These are phyloP conservation scores for Aspergillus steynii DNA, from an alignment of 495 filamentous ascomycete genomes.

Conservation along the genomic window DNA sequence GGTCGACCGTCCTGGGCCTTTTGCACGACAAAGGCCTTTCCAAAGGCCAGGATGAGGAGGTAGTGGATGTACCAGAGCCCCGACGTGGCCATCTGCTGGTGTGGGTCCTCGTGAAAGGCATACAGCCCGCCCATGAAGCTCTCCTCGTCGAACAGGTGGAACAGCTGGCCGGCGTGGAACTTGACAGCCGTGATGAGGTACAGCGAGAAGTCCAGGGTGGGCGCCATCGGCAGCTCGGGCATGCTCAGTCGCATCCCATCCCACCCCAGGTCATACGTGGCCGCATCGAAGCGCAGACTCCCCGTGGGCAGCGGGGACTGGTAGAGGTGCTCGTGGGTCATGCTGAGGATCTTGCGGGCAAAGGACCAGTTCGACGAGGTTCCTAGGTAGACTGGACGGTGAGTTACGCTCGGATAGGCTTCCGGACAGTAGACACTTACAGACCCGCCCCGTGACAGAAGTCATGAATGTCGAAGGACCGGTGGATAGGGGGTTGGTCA, in stretches of 20 bases:
- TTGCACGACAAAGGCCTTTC: slow-evolving; percentile 43
- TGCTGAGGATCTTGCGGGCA: slow-evolving; percentile 38
- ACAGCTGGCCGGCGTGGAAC: slow-evolving; percentile 45
- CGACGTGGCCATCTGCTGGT: slow-evolving; percentile 21
- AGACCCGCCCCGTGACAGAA: slow-evolving; percentile 32
- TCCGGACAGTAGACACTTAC: slow-evolving; percentile 14
- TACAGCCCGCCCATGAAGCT: slow-evolving; percentile 40
- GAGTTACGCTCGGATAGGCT: not conserved
- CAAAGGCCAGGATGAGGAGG: slow-evolving; percentile 45
- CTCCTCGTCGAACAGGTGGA: slow-evolving; percentile 46
- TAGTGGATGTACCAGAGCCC: slow-evolving; percentile 48
- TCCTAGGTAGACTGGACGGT: slow-evolving; percentile 39
- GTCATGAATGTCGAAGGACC: slow-evolving; percentile 39
- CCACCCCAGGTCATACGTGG: slow-evolving; percentile 44
- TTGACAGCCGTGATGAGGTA: slow-evolving; percentile 47
- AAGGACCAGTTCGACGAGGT: slow-evolving; percentile 52
- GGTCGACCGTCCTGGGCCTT: slow-evolving; percentile 32
- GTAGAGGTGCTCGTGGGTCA: slow-evolving; percentile 40
- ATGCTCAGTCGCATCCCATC: slow-evolving; percentile 33
- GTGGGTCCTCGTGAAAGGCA: slow-evolving; percentile 34
- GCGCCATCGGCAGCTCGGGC: slow-evolving; percentile 30
- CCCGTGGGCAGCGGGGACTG: slow-evolving; percentile 35
- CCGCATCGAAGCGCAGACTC: slow-evolving; percentile 38
- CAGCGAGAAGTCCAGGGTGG: slow-evolving; percentile 40
- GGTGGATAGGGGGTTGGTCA: slow-evolving; percentile 41